Evolutionary conservation across 768 basidiomycete species (phyloP), one percentile per base, ranked within the genome.

Genomic region (Leucocoprinus leucothites): DNA sequence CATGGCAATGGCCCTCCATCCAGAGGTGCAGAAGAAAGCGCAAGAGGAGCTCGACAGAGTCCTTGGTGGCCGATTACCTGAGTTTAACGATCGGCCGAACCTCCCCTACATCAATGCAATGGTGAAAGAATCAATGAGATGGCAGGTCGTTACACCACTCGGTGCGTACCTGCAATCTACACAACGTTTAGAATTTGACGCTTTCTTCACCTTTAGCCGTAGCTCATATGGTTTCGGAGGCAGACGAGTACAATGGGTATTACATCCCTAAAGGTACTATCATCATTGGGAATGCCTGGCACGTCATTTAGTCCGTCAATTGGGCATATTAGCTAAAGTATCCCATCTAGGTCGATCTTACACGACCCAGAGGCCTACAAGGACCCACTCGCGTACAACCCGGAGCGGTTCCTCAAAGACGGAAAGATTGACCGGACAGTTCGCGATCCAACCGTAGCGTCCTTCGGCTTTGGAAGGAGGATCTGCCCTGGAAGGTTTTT

Each of bases 21-120:
- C 58, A 2, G 58, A 51, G 1, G 45, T 52, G 11, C 58, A 56
- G 35, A 56, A 36, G 43, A 59, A 56, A 53, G 58, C 49, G 9
- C 58, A 59, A 56, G 34, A 13, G 3, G 54, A 41, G 11, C 28
- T 56, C 11, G 54, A 59, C 21, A 25, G 13, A 31, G 36, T 79
- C 11, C 61, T 77, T n/a, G 72, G 71, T 9, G 64, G 62, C 21
- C 64, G 74, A n/a, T n/a, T n/a, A n/a, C n/a, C n/a, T n/a, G n/a
- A n/a, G n/a, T n/a, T n/a, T n/a, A n/a, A n/a, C n/a, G n/a, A n/a
- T n/a, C n/a, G n/a, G n/a, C n/a, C n/a, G n/a, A n/a, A n/a, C n/a
- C n/a, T n/a, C n/a, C n/a, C n/a, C n/a, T n/a, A n/a, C n/a, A n/a
- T 6, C 60, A 64, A 70, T 34, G 67, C 67, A 1, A 56, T 75